Evolutionary conservation across 1,284 basidiomycete genomes (phyloP).

Genomic region (Fomitopsis palustris): DNA sequence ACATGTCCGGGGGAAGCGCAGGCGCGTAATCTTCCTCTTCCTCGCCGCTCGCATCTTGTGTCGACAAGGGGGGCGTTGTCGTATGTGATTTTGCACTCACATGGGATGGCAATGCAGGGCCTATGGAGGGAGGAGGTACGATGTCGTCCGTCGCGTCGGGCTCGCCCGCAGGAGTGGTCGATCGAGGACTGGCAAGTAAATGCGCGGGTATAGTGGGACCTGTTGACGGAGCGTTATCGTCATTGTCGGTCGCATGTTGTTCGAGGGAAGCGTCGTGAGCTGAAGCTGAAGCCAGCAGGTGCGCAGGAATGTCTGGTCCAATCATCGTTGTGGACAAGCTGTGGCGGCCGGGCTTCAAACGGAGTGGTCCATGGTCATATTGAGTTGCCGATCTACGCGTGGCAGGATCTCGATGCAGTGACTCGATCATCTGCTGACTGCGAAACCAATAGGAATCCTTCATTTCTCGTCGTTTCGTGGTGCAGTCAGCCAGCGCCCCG

Average conservation of each 20-base stretch:
- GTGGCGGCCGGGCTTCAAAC: neutral
- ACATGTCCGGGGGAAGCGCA: conserved; percentile 60
- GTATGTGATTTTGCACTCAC: neutral
- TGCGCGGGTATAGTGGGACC: conserved; percentile 16
- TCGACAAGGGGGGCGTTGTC: neutral
- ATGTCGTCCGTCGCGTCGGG: neutral
- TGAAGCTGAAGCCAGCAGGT: conserved; percentile 24
- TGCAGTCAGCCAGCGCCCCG: too few species aligned
- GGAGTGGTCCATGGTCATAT: too few species aligned
- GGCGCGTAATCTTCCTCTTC: conserved; percentile 57
- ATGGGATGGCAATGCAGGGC: neutral
- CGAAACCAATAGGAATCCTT: too few species aligned
- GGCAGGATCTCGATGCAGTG: neutral
- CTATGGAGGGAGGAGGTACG: neutral
- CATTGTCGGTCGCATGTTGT: neutral
- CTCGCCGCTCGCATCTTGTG: conserved; percentile 43
- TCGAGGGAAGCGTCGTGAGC: neutral
- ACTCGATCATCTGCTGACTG: too few species aligned
- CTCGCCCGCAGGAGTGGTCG: neutral
- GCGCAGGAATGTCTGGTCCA: conserved; percentile 49
- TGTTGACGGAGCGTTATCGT: conserved; percentile 12
- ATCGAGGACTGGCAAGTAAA: neutral
- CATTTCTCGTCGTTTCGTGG: too few species aligned
- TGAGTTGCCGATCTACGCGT: neutral
- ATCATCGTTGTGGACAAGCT: conserved; percentile 34